Evolutionary conservation across 192 early-diverging fungal genomes (phyloP).

Genomic region (Geosiphon pyriformis): DNA sequence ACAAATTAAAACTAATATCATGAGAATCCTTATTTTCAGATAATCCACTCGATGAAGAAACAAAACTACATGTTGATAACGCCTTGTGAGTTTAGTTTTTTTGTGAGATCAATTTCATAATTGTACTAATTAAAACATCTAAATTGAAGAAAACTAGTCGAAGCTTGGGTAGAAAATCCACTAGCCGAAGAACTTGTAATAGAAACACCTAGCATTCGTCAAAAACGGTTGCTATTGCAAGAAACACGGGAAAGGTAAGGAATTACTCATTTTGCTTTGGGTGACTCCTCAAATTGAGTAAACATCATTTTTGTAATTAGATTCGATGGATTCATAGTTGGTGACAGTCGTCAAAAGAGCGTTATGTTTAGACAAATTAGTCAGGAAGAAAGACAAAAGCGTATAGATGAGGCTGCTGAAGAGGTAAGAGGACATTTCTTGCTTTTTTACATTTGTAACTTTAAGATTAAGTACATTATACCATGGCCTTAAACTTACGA

Average conservation of each 20-base stretch:
- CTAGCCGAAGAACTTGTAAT: slow-evolving; percentile 27
- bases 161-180: slow-evolving; percentile 39
- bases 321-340: slow-evolving; percentile 46
- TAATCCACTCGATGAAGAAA: slow-evolving; percentile 18
- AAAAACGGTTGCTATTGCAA: slow-evolving; percentile 74
- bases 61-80: slow-evolving; percentile 1
- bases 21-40: slow-evolving; percentile 15
- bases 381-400: slow-evolving; percentile 40
- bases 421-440: slow-evolving; percentile 1
- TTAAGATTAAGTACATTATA: not conserved
- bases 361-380: slow-evolving; percentile 45
- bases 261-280: not conserved
- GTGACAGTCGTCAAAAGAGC: slow-evolving; percentile 28
- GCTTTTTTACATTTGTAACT: not conserved
- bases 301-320: slow-evolving; percentile 11
- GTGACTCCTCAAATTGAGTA: not conserved
- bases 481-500: no score
- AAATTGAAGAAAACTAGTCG: slow-evolving; percentile 28
- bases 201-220: slow-evolving; percentile 53
- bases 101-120: not conserved
- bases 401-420: slow-evolving; percentile 17
- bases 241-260: slow-evolving; percentile 45
- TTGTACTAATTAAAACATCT: not conserved
- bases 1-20: no score
- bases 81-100: slow-evolving; percentile 2